A percentile compares a stretch with the other conserved stretches of the same genome.
phyloP scores from a whole-genome alignment of 2,329 filamentous ascomycete genomes.

The Trichoderma semiorbis region DNA sequence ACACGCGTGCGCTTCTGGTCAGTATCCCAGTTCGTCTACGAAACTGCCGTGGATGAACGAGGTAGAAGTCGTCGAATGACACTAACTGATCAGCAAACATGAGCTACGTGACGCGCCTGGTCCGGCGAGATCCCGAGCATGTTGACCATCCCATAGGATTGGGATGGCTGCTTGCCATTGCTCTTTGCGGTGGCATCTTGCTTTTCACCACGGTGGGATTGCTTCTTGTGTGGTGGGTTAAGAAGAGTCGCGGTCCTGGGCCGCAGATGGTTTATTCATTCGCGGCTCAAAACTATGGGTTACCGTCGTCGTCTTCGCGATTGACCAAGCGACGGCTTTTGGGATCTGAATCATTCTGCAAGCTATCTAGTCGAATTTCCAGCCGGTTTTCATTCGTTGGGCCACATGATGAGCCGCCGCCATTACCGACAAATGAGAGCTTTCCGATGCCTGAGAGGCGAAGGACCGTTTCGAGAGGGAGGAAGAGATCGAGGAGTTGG shows the following conservation, averaged over 20 bases:
- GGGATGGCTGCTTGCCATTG: conserved; percentile 44
- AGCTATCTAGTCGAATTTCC: conserved; percentile 25
- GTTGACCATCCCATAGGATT: conserved; percentile 28
- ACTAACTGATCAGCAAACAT: not conserved
- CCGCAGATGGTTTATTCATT: conserved; percentile 28
- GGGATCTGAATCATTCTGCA: conserved; percentile 21
- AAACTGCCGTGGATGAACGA: not conserved
- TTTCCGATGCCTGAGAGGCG: conserved; percentile 18
- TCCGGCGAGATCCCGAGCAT: conserved; percentile 1
- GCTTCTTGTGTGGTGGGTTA: conserved; percentile 39
- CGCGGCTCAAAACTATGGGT: not conserved
- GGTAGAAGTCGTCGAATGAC: not conserved
- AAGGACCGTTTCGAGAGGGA: conserved; percentile 23
- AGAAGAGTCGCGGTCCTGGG: conserved; percentile 22
- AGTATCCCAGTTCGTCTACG: not conserved
- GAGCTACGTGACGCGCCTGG: not conserved
- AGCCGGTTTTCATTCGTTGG: conserved; percentile 31
- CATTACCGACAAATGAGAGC: conserved; percentile 33
- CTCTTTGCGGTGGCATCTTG: conserved; percentile 45
- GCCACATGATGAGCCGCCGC: conserved; percentile 31
- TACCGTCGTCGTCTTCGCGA: conserved; percentile 25
- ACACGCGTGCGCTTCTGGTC: not conserved
- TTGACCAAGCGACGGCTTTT: conserved; percentile 32
- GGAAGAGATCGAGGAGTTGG: conserved; percentile 37
- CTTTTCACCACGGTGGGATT: conserved; percentile 43